Base-by-base conservation (phyloP, 768 basidiomycete species). In the Pleurotus giganteus region DNA sequence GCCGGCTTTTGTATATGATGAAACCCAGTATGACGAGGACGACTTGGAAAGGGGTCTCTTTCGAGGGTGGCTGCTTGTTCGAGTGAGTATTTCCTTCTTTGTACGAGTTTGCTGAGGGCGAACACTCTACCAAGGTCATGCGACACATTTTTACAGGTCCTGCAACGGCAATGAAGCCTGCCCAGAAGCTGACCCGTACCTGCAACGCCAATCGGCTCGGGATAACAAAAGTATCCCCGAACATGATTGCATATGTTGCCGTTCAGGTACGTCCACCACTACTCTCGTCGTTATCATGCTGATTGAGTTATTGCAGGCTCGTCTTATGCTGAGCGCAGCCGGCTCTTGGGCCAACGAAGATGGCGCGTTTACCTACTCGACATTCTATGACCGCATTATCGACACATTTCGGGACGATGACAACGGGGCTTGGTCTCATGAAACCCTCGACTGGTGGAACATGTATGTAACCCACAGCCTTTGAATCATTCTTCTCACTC, bases 211-310 rank as follows among this genome's bases (percentile, higher is more conserved):
- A 58, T 19, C 44, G 64, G 4, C 21, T 60, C 2, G 32, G 44
- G 0, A 46, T 66, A 21, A 24, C 53, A 9, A 56, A 56, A 26
- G 65, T 68, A 4, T 69, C 64, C 0, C 58, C 65, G 0, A 56
- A 63, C 4, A 60, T 65, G 3, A 66, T 71, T 49, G 70, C 66
- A 19, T 71, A 71, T 56, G 63, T 65, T 5, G 67, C 66, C 15
- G 62, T 64, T 13, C 60, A 61, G 53, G 70, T 71, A 53, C 26
- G 59, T 58, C 36, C 39, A 15, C 57, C 42, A 44, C 21, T 39
- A 39, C 8, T 32, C 26, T 36, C 9, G 11, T 39, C 7, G 9
- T 21, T 11, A 13, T 24, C 21, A 37, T 49, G 13, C 1, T 43
- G 21, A 23, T 39, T 49, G 24, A 36, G 46, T 47, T 31, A 51